phyloP scores from a whole-genome alignment of 2,329 filamentous ascomycete species.

The Botryosphaeria dothidea region DNA sequence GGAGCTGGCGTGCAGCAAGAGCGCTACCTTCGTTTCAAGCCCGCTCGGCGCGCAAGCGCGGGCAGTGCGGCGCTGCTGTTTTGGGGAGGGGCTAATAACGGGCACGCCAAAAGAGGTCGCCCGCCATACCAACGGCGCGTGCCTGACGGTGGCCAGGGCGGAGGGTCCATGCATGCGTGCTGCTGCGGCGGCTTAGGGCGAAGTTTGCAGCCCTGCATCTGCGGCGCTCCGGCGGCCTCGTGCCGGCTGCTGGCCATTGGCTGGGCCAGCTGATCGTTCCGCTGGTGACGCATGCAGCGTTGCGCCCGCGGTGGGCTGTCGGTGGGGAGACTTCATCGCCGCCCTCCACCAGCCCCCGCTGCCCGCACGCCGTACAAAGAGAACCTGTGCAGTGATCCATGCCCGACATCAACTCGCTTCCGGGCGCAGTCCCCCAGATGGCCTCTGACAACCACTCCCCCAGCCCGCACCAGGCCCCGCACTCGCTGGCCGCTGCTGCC shows the following conservation, averaged over 20 bases:
- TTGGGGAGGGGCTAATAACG: neutral
- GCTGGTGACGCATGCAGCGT: constrained; percentile 13
- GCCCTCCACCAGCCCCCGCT: neutral
- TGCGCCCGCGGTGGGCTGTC: neutral
- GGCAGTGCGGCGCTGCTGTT: neutral
- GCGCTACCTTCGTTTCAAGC: constrained; percentile 6
- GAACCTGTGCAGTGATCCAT: constrained; percentile 32
- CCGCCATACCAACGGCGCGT: neutral
- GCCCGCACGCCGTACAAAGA: neutral
- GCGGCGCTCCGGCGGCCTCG: too few species aligned
- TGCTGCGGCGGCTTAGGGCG: too few species aligned
- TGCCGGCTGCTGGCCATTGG: neutral
- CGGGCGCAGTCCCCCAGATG: constrained; percentile 47
- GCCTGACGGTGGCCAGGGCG: too few species aligned
- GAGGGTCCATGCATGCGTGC: too few species aligned
- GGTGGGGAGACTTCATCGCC: constrained; percentile 13
- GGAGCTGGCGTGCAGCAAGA: neutral
- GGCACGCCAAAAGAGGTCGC: neutral
- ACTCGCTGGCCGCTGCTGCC: constrained; percentile 73
- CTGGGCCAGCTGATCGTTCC: neutral
- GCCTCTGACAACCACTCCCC: constrained; percentile 22
- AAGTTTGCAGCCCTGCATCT: too few species aligned
- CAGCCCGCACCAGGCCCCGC: constrained; percentile 27
- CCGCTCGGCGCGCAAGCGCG: neutral
- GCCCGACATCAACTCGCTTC: constrained; percentile 62